Conservation (phyloP, 1,139 yeast species). For the Kurtzmaniella natalensis region DNA sequence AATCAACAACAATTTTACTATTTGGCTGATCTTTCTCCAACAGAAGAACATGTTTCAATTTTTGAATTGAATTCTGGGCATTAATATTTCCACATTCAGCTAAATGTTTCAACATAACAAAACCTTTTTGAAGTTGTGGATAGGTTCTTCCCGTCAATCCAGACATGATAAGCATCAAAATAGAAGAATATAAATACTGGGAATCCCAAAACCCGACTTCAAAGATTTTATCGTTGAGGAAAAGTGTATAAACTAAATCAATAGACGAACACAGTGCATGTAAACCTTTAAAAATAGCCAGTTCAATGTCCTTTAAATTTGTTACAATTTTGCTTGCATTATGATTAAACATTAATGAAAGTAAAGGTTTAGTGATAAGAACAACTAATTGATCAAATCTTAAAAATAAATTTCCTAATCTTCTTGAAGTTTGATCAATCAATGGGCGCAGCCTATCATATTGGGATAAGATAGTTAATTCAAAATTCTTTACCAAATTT, state of each 20-base stretch:
- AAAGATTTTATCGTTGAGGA: conserved; percentile 32
- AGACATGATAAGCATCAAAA: conserved; percentile 38
- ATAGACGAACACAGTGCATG: conserved; percentile 38
- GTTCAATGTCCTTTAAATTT: conserved; percentile 22
- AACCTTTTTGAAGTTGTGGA: conserved; percentile 28
- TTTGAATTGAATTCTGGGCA: conserved; percentile 28
- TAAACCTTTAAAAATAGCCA: conserved; percentile 36
- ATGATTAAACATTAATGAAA: conserved; percentile 37
- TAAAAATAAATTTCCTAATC: conserved; percentile 36
- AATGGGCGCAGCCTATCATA: conserved; percentile 21
- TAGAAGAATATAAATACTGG: conserved; percentile 44
- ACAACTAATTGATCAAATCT: conserved; percentile 46
- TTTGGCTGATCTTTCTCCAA: conserved; percentile 18
- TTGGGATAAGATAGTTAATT: conserved; percentile 24
- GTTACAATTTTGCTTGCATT: conserved; percentile 21
- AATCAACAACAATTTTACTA: conserved; percentile 15
- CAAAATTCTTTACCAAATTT: conserved; percentile 29
- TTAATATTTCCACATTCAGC: conserved; percentile 39
- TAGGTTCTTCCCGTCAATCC: conserved; percentile 26
- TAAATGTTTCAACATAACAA: conserved; percentile 35
- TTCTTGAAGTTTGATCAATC: conserved; percentile 19
- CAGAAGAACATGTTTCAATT: conserved; percentile 18
- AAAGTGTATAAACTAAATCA: conserved; percentile 33
- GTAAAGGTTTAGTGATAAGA: conserved; percentile 42
- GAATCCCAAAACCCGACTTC: conserved; percentile 51